phyloP scores from a whole-genome alignment of 2,329 filamentous ascomycete genomes.

The Aspergillus intermedius region DNA sequence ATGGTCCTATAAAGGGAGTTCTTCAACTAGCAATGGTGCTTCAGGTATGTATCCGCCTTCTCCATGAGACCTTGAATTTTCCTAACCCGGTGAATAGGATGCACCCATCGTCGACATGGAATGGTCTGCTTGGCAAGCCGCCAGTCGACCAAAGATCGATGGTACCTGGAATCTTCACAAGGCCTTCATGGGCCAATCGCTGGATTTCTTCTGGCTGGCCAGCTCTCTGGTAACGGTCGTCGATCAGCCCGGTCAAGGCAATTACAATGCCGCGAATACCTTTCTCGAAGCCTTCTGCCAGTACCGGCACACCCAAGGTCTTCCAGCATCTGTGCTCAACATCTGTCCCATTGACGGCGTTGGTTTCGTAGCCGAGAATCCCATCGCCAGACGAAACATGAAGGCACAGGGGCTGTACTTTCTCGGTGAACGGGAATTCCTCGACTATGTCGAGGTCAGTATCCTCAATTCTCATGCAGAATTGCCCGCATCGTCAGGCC shows the following conservation, averaged over 20 bases:
- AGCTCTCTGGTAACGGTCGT: slow-evolving; percentile 1
- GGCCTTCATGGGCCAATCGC: background rate
- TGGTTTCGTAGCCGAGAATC: background rate
- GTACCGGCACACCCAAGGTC: slow-evolving; percentile 5
- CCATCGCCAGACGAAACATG: background rate
- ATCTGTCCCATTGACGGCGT: slow-evolving; percentile 2
- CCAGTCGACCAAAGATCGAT: background rate
- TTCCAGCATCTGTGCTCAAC: slow-evolving; percentile 2
- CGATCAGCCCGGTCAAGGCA: slow-evolving; percentile 4
- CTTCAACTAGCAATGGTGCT: background rate
- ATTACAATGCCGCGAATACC: slow-evolving; percentile 9
- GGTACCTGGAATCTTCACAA: background rate
- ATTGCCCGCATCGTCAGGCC: background rate
- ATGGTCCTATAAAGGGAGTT: background rate
- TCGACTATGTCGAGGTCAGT: background rate
- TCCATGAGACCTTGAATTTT: no score
- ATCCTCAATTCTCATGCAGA: background rate
- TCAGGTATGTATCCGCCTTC: background rate
- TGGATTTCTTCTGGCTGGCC: slow-evolving; percentile 6
- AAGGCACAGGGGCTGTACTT: background rate
- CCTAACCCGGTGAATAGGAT: background rate
- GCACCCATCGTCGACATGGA: background rate
- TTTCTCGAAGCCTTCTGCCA: slow-evolving; percentile 10
- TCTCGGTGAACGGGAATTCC: background rate
- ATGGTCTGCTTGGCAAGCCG: background rate